Conservation (phyloP, 2,329 filamentous ascomycete species). For the Botrytis byssoidea region DNA sequence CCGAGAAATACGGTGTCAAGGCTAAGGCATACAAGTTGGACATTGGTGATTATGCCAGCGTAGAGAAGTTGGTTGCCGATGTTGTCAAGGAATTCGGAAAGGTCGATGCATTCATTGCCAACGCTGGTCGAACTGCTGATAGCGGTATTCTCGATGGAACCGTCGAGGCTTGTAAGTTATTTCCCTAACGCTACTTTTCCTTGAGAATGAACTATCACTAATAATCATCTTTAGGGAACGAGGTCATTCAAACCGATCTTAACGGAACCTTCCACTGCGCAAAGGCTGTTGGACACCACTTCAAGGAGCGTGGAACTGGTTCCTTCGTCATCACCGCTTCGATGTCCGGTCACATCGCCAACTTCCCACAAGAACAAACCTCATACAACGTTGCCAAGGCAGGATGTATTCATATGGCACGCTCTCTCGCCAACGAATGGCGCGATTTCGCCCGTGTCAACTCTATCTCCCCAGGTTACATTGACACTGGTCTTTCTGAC, state of each 20-base stretch:
- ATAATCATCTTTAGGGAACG: slow-evolving; percentile 42
- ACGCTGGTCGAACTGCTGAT: slow-evolving; percentile 69
- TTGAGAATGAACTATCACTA: not conserved
- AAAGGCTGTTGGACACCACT: slow-evolving; percentile 64
- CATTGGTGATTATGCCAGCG: slow-evolving; percentile 53
- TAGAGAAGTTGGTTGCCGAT: slow-evolving; percentile 53
- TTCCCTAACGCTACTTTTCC: no score
- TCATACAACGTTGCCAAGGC: slow-evolving; percentile 66
- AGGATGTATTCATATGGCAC: slow-evolving; percentile 62
- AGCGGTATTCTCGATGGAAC: slow-evolving; percentile 65
- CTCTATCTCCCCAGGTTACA: slow-evolving; percentile 66
- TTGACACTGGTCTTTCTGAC: slow-evolving; percentile 62
- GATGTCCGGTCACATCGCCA: slow-evolving; percentile 56
- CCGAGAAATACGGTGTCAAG: slow-evolving; percentile 61
- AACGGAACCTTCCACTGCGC: slow-evolving; percentile 66
- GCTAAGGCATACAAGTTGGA: slow-evolving; percentile 66
- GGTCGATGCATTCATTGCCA: slow-evolving; percentile 66
- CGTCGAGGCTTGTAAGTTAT: slow-evolving; percentile 55
- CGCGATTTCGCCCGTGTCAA: slow-evolving; percentile 67
- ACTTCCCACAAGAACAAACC: slow-evolving; percentile 63
- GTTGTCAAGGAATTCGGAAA: slow-evolving; percentile 69
- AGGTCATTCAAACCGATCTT: slow-evolving; percentile 64
- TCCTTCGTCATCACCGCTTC: slow-evolving; percentile 66
- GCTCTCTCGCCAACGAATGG: slow-evolving; percentile 68
- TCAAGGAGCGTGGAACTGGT: slow-evolving; percentile 63